Conservation (phyloP, 192 early-diverging fungal genomes). For the Phycomyces blakesleeanus region DNA sequence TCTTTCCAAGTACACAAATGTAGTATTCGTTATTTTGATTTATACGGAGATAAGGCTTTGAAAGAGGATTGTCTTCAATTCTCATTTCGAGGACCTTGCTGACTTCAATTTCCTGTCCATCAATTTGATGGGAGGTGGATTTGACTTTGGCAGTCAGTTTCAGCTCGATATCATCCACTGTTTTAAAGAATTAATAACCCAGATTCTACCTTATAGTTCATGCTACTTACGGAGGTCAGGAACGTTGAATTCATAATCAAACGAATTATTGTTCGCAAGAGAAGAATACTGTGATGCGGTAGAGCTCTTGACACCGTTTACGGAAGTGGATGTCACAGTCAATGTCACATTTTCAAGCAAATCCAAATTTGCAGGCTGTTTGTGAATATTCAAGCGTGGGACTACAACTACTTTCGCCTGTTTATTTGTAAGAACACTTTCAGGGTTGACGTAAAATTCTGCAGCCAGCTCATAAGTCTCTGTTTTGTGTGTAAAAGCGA, state of each 20-base stretch:
- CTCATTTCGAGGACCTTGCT: neutral
- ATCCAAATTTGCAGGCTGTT: conserved; percentile 20
- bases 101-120: neutral
- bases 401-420: conserved; percentile 24
- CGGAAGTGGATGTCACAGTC: conserved; percentile 14
- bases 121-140: neutral
- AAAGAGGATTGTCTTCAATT: neutral
- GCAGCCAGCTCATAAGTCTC: conserved; percentile 39
- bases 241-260: conserved; percentile 33
- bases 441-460: conserved; percentile 38
- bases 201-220: neutral
- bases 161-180: conserved; percentile 16
- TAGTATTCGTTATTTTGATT: conserved; percentile 4
- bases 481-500: conserved; percentile 10
- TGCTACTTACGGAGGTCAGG: conserved; percentile 30
- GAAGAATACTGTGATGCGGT: conserved; percentile 17
- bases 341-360: conserved; percentile 39
- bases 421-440: conserved; percentile 31
- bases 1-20: conserved; percentile 8
- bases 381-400: conserved; percentile 17
- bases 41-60: conserved; percentile 2
- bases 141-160: conserved; percentile 35
- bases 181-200: neutral
- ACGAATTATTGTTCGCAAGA: conserved; percentile 16
- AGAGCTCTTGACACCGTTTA: conserved; percentile 14